Evolutionary conservation across 345 rosid species (phyloP), one percentile per base, ranked within the genome.

Genomic region (Syzygium oleosum): DNA sequence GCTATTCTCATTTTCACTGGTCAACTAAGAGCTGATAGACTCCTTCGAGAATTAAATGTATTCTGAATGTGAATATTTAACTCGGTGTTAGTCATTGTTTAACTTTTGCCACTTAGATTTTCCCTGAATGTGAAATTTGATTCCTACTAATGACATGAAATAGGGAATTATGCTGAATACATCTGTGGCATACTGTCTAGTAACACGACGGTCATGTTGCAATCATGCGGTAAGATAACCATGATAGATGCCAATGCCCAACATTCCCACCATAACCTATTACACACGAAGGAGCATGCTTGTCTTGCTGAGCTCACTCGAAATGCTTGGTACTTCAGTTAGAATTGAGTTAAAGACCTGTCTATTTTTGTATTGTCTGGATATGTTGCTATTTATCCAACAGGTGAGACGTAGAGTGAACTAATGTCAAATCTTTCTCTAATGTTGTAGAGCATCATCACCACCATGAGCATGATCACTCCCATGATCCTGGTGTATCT

Each of bases 401-500:
- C 25, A 1, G 83, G 49, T 73, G 4, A 73, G 41, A 38, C 3
- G 27, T 38, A 73, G 49, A 6, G 13, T 58, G 49, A 41, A 58
- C 52, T 51, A 85, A 73, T 52, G 84, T 49, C 17, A n/a, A n/a
- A 88, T 58, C 78, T 84, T 87, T 34, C 86, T 84, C 10, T 80
- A 59, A 86, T 87, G 52, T 90, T 89, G 34, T 94, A 98, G 99
- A 94, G 54, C 97, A 95, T 92, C 95, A 96, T 85, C 93, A 93
- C 89, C 93, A 94, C 86, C 99, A 94, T 90, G 88, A 95, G 34
- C 98, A 95, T 89, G 99, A 95, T 91, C 98, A 97, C 91, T 88
- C 96, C 90, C 99, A 98, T 86, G 99, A 98, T 92, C 99, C 98
- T 5, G 97, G 97, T 77, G 97, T 98, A 91, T 92, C 99, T 88